Conservation (phyloP, 106 monocot species). For the Allium sativum region DNA sequence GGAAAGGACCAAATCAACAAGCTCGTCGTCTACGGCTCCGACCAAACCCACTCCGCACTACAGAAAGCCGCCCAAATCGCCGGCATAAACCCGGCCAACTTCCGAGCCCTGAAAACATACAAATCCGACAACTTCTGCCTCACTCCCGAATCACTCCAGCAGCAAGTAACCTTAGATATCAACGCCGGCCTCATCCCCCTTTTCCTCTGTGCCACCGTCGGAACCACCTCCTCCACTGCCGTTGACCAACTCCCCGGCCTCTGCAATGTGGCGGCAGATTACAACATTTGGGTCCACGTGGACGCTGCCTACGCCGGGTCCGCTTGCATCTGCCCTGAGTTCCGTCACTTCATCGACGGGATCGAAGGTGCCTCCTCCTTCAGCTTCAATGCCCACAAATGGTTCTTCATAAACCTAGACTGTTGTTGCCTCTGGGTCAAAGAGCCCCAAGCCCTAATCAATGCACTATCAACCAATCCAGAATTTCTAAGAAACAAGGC, state of each 20-base stretch:
- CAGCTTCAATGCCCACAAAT: conserved; percentile 53
- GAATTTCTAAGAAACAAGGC: conserved; percentile 38
- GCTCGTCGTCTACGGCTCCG: conserved; percentile 30
- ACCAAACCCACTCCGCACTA: conserved; percentile 27
- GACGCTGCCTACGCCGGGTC: conserved; percentile 59
- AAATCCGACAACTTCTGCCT: conserved; percentile 12
- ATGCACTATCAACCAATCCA: conserved; percentile 17
- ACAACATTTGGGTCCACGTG: conserved; percentile 36
- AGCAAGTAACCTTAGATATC: conserved; percentile 6
- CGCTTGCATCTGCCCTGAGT: conserved; percentile 52
- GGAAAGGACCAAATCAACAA: conserved; percentile 2
- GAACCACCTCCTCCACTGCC: conserved; percentile 40
- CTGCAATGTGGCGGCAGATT: conserved; percentile 7
- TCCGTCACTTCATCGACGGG: conserved; percentile 31
- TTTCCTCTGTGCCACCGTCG: conserved; percentile 46
- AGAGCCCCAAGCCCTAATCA: conserved; percentile 2
- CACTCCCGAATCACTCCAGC: not conserved
- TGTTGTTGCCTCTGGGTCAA: conserved; percentile 26
- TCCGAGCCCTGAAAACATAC: conserved; percentile 14
- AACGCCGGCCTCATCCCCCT: conserved; percentile 25
- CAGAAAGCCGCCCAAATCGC: conserved; percentile 26
- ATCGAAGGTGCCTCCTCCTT: conserved; percentile 32
- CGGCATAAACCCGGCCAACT: conserved; percentile 20
- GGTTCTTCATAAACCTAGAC: conserved; percentile 37
- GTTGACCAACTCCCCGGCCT: conserved; percentile 19